These are phyloP conservation scores for Lunularia cruciata DNA, from an alignment of 225 moss, liverwort and hornwort genomes.

Conservation along the genomic window DNA sequence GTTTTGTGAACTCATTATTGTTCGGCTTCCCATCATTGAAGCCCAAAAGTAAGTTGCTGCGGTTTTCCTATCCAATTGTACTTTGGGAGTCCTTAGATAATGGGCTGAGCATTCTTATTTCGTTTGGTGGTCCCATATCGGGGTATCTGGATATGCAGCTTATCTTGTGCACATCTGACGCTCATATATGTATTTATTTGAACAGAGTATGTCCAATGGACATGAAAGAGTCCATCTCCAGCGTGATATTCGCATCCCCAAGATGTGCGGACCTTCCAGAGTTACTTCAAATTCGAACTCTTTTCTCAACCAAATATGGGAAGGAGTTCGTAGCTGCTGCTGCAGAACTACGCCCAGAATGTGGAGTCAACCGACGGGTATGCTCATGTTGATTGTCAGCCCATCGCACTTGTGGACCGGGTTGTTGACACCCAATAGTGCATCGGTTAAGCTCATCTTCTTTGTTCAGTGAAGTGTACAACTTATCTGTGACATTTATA, in stretches of 20 bases:
- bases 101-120: too few species aligned
- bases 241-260: conserved; percentile 94
- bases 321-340: conserved; percentile 96
- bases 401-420: too few species aligned
- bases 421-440: too few species aligned
- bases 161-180: too few species aligned
- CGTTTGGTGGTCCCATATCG: too few species aligned
- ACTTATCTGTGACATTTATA: too few species aligned
- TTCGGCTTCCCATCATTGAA: conserved; percentile 95
- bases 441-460: neutral
- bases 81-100: too few species aligned
- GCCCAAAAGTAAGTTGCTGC: conserved; percentile 74
- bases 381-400: neutral
- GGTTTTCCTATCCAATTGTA: too few species aligned
- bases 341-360: conserved; percentile 91
- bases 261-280: conserved; percentile 96
- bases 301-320: conserved; percentile 92
- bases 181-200: too few species aligned
- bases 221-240: conserved; percentile 88
- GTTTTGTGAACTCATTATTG: conserved; percentile 93
- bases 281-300: conserved; percentile 79
- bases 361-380: conserved; percentile 97
- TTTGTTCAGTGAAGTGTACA: neutral
- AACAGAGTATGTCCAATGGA: conserved; percentile 80
- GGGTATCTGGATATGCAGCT: too few species aligned